Evolutionary conservation across 129 eudicot species (phyloP), one percentile per base, ranked within the genome.

Genomic region (Ambrosia trifida): DNA sequence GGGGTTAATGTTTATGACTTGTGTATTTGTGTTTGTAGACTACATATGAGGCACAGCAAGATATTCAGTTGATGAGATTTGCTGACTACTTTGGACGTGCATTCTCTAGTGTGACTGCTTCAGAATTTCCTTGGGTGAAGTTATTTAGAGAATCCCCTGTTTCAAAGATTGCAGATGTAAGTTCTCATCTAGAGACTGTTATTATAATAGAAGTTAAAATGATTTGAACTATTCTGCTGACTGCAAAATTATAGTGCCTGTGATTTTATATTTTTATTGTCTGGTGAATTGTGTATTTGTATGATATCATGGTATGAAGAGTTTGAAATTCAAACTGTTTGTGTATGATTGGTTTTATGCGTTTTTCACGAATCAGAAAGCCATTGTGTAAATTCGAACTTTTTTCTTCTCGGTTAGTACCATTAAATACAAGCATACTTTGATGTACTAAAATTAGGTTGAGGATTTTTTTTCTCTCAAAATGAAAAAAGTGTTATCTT

Each of bases 51-150:
- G 73, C 73, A 33, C 89, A 86, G 6, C 85, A 89, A 54, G 96
- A 89, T 32, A 86, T 92, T 59, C 98, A 89, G 45, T 58, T 92
- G 79, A 89, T 89, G 98, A 82, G 95, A 74, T 86, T 92, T 80
- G 96, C 96, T 4, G 96, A 92, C 73, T 92, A 89, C 76, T 92
- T 89, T 64, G 95, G 96, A 19, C 83, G 86, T 38, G 91, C 95
- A 19, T 89, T 92, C 64, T 75, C 95, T 2, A 80, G 80, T 2
- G 98, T 92, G 60, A 72, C 69, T 62, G 85, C 91, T 1, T 81
- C 98, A 4, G 95, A 89, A 57, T 92, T 92, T 66, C 89, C 95
- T 0, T 92, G 95, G 95, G 76, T 85, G 10, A 92, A 86, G 84
- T 68, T 88, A 78, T 85, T 89, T 78, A 84, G 89, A 77, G 98